A percentile compares a stretch with the other conserved stretches of the same genome.
Evolutionary conservation across 208 protist genomes (phyloP).

Genomic region (Trypanosoma rangeli): DNA sequence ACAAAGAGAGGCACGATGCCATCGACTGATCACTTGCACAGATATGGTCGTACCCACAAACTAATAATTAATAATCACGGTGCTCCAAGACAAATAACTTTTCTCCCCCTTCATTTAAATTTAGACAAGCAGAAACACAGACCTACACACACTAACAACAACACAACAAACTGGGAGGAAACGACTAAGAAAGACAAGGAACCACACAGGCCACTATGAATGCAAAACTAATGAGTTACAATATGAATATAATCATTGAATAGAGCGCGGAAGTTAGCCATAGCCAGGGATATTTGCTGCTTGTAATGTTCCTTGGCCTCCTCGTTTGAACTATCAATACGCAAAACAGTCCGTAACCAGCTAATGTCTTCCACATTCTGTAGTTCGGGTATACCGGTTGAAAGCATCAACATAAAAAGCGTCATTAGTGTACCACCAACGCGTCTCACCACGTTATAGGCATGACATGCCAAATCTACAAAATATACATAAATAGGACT

Average conservation of each 20-base stretch:
- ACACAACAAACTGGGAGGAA: neutral
- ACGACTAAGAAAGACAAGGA: slow-evolving; percentile 9
- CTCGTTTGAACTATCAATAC: slow-evolving; percentile 56
- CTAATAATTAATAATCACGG: too few species aligned
- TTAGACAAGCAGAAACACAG: neutral
- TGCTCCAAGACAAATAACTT: too few species aligned
- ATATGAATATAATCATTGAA: slow-evolving; percentile 93
- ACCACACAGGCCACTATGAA: neutral
- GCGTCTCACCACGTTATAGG: slow-evolving; percentile 82
- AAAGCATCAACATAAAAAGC: slow-evolving; percentile 90
- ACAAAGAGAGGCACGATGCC: too few species aligned
- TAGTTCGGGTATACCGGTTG: slow-evolving; percentile 90
- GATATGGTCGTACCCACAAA: slow-evolving; percentile 15
- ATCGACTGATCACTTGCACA: slow-evolving; percentile 13
- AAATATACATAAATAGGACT: slow-evolving; percentile 76
- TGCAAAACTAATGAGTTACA: slow-evolving; percentile 55
- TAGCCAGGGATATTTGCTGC: slow-evolving; percentile 58
- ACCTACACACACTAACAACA: neutral
- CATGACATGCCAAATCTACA: slow-evolving; percentile 59
- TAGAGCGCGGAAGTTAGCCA: slow-evolving; percentile 63
- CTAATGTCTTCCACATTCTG: slow-evolving; percentile 75
- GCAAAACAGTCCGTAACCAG: slow-evolving; percentile 70
- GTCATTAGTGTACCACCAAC: slow-evolving; percentile 77
- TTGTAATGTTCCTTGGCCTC: slow-evolving; percentile 79
- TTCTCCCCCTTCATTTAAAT: neutral